Evolutionary conservation across 805 yeast species (phyloP).

Genomic region (Barnettozyma botsteinii): DNA sequence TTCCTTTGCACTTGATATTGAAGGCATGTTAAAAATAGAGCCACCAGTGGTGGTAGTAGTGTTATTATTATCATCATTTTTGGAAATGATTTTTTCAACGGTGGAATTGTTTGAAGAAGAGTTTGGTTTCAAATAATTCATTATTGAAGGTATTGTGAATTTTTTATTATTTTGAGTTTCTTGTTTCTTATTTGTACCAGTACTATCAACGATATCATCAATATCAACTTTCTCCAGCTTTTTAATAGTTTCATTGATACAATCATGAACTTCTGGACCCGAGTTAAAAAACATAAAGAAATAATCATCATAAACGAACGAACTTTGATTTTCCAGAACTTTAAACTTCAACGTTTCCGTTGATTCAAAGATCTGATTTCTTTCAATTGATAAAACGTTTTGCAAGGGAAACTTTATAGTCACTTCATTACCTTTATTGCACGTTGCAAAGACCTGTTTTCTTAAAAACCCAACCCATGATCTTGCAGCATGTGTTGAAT

Average conservation of each 20-base stretch:
- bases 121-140: too few species aligned
- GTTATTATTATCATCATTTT: neutral
- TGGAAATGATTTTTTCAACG: neutral
- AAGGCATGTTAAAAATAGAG: neutral
- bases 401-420: conserved; percentile 70
- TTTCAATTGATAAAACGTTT: conserved; percentile 57
- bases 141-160: too few species aligned
- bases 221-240: conserved; percentile 4
- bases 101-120: neutral
- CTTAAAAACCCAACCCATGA: conserved; percentile 75
- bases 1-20: conserved; percentile 6
- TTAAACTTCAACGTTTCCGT: conserved; percentile 55
- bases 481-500: conserved; percentile 64
- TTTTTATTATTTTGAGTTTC: neutral
- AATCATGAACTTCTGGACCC: conserved; percentile 38
- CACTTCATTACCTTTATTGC: conserved; percentile 67
- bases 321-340: conserved; percentile 49
- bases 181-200: conserved; percentile 1
- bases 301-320: conserved; percentile 60
- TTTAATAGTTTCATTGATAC: conserved; percentile 36
- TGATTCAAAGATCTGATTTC: conserved; percentile 47
- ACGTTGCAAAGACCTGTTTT: conserved; percentile 69
- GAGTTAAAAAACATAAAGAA: conserved; percentile 60
- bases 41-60: too few species aligned
- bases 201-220: conserved; percentile 12